Base-by-base conservation (phyloP, 106 monocot species). In the Alisma plantagoaquatica region DNA sequence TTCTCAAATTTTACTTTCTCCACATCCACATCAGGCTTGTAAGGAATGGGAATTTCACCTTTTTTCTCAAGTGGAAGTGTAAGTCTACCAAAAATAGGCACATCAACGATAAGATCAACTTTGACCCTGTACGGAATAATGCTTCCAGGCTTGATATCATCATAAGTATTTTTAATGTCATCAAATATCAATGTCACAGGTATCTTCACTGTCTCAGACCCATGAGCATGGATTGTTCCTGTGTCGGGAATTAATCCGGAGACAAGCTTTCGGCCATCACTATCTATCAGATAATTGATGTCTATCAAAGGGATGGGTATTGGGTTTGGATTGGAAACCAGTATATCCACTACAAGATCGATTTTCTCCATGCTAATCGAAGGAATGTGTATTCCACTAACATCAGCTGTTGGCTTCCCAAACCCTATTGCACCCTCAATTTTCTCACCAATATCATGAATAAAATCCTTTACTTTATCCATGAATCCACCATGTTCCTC, bases 401-500 rank as follows among this genome's bases (percentile, higher is more conserved):
- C 72, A 72, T 90, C 84, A 17, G 90, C 90, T 18, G 76, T 77
- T 20, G 90, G 90, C 60, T 90, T 90, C 33, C 84, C 90, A 61
- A 90, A 90, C 7, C 83, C 80, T 31, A 90, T 74, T 1, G 80
- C 74, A n/a, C 43, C 76, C 61, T 90, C 84, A 32, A 90, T 90
- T 74, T 90, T 90, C 67, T 90, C 84, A 4, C 90, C 80, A 24
- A 90, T 77, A 56, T 90, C 90, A 32, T 90, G 90, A 51, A 90
- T 77, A 32, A 90, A 90, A 46, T 84, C 80, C 68, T 83, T 84
- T 16, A 90, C 77, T 55, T 80, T 90, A 1, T 77, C 84, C n/a
- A 84, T 59, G 77, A 90, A 84, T 3, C 85, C 80, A 18, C 66
- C 80, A 10, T 72, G 57, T 30, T 70, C 64, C 43, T 76, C 66